Percentiles rank a stretch among this genome's conserved stretches.
Evolutionary conservation across 768 basidiomycete species (phyloP).

Genomic region (Chlorophyllum brunneum): DNA sequence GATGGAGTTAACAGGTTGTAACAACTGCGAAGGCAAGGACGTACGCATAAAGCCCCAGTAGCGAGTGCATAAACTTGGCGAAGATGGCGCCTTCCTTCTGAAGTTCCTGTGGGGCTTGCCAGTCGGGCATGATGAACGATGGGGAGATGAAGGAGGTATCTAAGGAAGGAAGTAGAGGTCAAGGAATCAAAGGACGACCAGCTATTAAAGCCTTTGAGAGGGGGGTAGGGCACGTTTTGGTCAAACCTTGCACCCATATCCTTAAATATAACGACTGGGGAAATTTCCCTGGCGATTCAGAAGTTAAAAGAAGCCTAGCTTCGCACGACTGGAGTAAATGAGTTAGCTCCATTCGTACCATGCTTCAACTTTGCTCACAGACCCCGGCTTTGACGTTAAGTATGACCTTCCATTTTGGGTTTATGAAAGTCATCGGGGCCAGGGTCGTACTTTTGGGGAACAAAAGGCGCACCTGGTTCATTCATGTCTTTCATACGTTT

Average conservation of each 20-base stretch:
- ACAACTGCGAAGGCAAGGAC: slow-evolving; percentile 16
- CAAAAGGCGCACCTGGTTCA: background rate
- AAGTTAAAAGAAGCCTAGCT: slow-evolving; percentile 5
- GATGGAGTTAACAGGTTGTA: background rate
- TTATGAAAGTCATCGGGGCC: background rate
- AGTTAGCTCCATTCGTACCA: background rate
- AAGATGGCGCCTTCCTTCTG: slow-evolving; percentile 41
- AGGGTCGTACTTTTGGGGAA: background rate
- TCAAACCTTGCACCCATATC: background rate
- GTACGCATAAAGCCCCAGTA: slow-evolving; percentile 55
- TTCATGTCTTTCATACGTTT: background rate
- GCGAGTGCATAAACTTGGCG: slow-evolving; percentile 50
- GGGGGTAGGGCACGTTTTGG: background rate
- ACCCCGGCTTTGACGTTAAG: background rate
- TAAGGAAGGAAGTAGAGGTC: background rate
- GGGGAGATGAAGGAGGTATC: background rate
- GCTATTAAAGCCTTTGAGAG: slow-evolving; percentile 1
- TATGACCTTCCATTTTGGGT: background rate
- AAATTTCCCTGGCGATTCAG: background rate
- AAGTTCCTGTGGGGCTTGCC: slow-evolving; percentile 47
- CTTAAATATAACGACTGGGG: slow-evolving; percentile 2
- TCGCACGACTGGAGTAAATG: background rate
- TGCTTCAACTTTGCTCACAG: background rate
- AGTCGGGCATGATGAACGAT: slow-evolving; percentile 42
- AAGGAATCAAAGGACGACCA: slow-evolving; percentile 11